These are phyloP conservation scores for Flueggea neowawraea DNA, from an alignment of 441 rosid species.

Conservation along the genomic window DNA sequence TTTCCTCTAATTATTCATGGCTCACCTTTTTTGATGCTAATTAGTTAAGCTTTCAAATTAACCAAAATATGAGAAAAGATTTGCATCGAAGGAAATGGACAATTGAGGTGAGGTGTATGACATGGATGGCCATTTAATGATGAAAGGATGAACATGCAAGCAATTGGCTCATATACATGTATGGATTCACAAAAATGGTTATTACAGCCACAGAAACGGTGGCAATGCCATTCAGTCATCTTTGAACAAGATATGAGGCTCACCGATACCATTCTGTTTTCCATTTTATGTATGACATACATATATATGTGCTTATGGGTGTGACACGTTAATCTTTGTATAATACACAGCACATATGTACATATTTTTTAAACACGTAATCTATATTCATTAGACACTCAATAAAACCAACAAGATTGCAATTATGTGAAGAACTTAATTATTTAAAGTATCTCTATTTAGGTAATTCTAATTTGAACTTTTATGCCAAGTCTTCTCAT, in stretches of 20 bases:
- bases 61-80: not conserved
- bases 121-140: conserved; percentile 20
- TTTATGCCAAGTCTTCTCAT: too few species aligned
- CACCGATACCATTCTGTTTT: not conserved
- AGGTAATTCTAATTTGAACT: too few species aligned
- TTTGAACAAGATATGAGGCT: not conserved
- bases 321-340: not conserved
- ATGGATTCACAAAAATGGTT: too few species aligned
- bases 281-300: not conserved
- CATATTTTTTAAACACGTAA: not conserved
- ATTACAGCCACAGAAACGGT: not conserved
- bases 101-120: conserved; percentile 11
- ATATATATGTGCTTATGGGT: not conserved
- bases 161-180: not conserved
- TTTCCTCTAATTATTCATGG: too few species aligned
- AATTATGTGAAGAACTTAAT: too few species aligned
- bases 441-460: too few species aligned
- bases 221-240: not conserved
- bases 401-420: too few species aligned
- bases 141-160: not conserved
- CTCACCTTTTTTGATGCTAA: too few species aligned
- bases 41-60: too few species aligned
- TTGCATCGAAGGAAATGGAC: conserved; percentile 18
- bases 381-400: too few species aligned
- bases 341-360: not conserved